Base-by-base conservation (phyloP, 2,329 filamentous ascomycete species). In the Talaromyces verruculosus region DNA sequence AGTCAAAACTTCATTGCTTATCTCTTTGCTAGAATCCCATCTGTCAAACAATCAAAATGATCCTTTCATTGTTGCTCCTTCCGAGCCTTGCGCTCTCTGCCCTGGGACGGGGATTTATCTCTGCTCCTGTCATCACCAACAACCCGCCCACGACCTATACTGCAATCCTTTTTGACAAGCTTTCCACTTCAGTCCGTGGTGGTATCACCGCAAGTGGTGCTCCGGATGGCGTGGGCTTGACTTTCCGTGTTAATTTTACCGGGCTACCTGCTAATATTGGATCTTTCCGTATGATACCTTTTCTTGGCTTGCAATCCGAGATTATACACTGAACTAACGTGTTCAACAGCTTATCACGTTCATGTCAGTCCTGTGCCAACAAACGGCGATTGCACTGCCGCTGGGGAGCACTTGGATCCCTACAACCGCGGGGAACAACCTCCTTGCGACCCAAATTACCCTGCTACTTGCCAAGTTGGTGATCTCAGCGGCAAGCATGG, bases 401-500 rank as follows among this genome's bases (percentile, higher is more conserved):
- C 91, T 1, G 81, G 86, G 3, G 86, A 81, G 1, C 91, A 94
- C 73, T 84, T 92, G 13, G 90, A 93, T 73, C 91, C 91, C 19
- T 91, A 84, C 75, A 74, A 82, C 60, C 88, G 89, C 61, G 87
- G 87, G 68, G 87, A 92, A 73, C 78, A 77, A 1, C 81, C 87
- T 4, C 71, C 84, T 5, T 94, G 91, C 78, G 82, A 92, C 72
- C 43, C 78, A 11, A 71, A 74, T 10, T 73, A 79, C 6, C 88
- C 88, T 7, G 77, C 85, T 68, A 88, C 86, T 10, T 95, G 91
- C 80, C 87, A 94, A 78, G 86, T 91, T 11, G 91, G 91, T 69
- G 91, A 94, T 75, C 82, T 93, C 65, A 85, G 86, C 71, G 91
- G 91, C 74, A 94, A 94, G 80, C 81, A 89, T 72, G 90, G 90